Base-by-base conservation (phyloP, 306 rosid genomes). In the Prunus mira region DNA sequence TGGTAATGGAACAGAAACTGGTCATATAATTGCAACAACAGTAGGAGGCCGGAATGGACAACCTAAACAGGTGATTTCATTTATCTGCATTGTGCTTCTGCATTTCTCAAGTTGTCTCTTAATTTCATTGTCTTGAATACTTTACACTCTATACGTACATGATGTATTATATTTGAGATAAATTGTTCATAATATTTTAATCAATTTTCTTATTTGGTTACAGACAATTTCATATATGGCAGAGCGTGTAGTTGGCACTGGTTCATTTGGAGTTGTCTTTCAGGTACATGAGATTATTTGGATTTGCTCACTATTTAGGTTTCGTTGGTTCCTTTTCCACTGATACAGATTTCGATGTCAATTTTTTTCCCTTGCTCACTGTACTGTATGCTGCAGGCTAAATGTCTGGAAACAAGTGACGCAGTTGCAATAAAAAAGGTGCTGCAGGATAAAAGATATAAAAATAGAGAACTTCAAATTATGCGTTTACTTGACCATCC, bases 241-340 rank as follows among this genome's bases (percentile, higher is more conserved):
- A 24, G 98, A 93, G 84, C 96, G 97, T 11, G 94, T 93, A 78
- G 98, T 93, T 58, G 98, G 98, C 24, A 93, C 94, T 34, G 98
- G 97, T 74, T 93, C 98, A 6, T 93, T 93, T 62, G 98, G 98
- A 24, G 90, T 91, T 80, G 98, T 93, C 71, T 91, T 88, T 79
- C 97, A 93, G 98, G 98, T 93, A 90, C 34, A 70, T 79, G 58
- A 76, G 47, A 56, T 80, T 27, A 34, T 66, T 72, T 79, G 57
- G 34, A 6, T 11, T 22, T 73, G 65, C 81, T 64, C 38, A 28
- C 62, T 56, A 46, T 61, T 30, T 54, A 54, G 71, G 41, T 57
- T 82, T 73, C 69, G 14, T 3, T 8, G 57, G 34, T 24, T 45
- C 20, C 20, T 63, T 46, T 46, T 69, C 67, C 41, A 3, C 73